These are phyloP conservation scores for Pezicula rhizophila DNA, from an alignment of 2,329 filamentous ascomycete genomes.

Conservation along the genomic window DNA sequence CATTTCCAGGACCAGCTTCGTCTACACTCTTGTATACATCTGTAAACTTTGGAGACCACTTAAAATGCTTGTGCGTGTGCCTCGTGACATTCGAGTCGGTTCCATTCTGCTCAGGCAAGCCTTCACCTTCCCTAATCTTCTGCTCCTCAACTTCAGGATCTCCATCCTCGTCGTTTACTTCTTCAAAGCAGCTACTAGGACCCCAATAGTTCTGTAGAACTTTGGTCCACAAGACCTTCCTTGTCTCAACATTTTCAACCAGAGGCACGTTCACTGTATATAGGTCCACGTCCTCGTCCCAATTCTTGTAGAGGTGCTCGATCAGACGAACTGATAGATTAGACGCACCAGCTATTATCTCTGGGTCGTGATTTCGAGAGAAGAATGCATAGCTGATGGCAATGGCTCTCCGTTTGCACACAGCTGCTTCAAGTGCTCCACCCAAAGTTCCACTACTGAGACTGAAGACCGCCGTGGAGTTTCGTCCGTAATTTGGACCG, in stretches of 20 bases:
- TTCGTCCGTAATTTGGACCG: slow-evolving; percentile 78
- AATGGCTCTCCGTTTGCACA: slow-evolving; percentile 64
- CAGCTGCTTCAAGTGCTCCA: slow-evolving; percentile 69
- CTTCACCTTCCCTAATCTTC: slow-evolving; percentile 62
- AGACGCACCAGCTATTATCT: slow-evolving; percentile 72
- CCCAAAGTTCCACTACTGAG: slow-evolving; percentile 73
- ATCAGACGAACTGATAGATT: slow-evolving; percentile 70
- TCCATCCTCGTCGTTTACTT: slow-evolving; percentile 60
- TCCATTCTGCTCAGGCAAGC: slow-evolving; percentile 31
- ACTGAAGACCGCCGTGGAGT: slow-evolving; percentile 74
- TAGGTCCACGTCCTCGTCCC: slow-evolving; percentile 69
- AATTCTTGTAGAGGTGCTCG: slow-evolving; percentile 71
- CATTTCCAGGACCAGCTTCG: slow-evolving; percentile 71
- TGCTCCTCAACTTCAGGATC: slow-evolving; percentile 67
- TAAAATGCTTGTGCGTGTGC: slow-evolving; percentile 82
- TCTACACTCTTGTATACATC: slow-evolving; percentile 88
- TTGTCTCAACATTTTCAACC: slow-evolving; percentile 63
- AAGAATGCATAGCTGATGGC: slow-evolving; percentile 91
- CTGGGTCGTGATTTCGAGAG: slow-evolving; percentile 73
- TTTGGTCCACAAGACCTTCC: slow-evolving; percentile 73
- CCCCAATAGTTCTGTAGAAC: slow-evolving; percentile 91
- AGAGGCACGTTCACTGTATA: slow-evolving; percentile 90
- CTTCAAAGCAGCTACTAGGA: slow-evolving; percentile 79
- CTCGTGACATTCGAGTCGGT: slow-evolving; percentile 27
- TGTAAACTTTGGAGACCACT: slow-evolving; percentile 82